Evolutionary conservation across 176 grass and related monocot genomes (phyloP).

Genomic region (Chrysopogon serrulatus): DNA sequence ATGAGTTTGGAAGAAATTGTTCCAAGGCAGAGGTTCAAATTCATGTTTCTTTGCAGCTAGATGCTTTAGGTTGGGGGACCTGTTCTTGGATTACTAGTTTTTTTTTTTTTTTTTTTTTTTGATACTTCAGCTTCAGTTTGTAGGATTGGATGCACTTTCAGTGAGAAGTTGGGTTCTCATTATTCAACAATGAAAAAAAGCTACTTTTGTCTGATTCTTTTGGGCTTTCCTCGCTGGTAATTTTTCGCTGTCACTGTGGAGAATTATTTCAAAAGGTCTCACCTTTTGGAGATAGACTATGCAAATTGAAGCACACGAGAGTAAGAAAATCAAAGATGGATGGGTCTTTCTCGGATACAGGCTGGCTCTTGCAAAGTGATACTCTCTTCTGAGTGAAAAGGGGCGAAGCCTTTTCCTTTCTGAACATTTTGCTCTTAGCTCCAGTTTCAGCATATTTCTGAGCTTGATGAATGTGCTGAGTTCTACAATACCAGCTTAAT

Average conservation of each 20-base stretch:
- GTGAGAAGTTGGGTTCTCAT: background rate
- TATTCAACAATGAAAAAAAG: background rate
- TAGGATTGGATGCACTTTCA: background rate
- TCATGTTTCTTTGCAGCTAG: background rate
- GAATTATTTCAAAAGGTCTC: background rate
- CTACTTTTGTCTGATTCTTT: conserved; percentile 6
- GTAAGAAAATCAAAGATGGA: background rate
- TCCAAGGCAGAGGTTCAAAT: no score
- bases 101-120: background rate
- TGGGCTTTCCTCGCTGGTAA: conserved; percentile 2
- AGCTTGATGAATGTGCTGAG: background rate
- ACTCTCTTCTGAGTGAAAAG: background rate
- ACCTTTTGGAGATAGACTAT: conserved; percentile 2
- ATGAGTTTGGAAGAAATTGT: no score
- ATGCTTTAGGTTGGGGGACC: background rate
- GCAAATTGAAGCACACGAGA: background rate
- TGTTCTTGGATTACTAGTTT: background rate
- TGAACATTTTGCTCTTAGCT: background rate
- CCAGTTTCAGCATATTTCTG: background rate
- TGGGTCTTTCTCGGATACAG: background rate
- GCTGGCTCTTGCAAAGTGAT: conserved; percentile 13
- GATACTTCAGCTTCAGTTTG: background rate
- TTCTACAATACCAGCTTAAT: background rate
- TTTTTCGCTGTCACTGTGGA: background rate
- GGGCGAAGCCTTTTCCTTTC: background rate